These are phyloP conservation scores for Rhodotorula sp. DNA, from an alignment of 1,284 basidiomycete genomes.

Conservation along the genomic window DNA sequence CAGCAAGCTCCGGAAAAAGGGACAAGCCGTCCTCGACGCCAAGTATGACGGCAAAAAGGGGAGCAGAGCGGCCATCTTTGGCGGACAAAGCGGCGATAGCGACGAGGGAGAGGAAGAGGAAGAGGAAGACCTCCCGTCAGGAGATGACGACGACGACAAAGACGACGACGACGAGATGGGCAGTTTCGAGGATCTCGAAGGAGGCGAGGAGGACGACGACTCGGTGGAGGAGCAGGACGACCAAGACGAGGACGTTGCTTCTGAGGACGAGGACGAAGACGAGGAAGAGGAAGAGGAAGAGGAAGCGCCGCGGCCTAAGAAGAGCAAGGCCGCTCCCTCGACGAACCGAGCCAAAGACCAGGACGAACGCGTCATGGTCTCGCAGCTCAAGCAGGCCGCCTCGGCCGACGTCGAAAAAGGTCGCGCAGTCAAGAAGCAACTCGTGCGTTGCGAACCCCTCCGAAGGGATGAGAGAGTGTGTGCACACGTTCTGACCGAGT, in stretches of 20 bases:
- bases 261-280: constrained; percentile 6
- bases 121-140: constrained; percentile 21
- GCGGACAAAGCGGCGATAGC: constrained; percentile 46
- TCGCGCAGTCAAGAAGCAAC: constrained; percentile 73
- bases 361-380: constrained; percentile 57
- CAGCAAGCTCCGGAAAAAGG: constrained; percentile 57
- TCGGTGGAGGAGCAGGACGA: constrained; percentile 53
- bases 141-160: constrained; percentile 31
- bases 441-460: constrained; percentile 57
- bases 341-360: constrained; percentile 47
- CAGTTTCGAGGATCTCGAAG: constrained; percentile 27
- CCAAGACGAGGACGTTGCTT: constrained; percentile 42
- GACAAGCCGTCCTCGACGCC: constrained; percentile 52
- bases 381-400: constrained; percentile 60
- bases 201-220: constrained; percentile 48
- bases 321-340: constrained; percentile 44
- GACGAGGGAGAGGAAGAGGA: constrained; percentile 22
- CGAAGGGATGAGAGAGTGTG: background rate
- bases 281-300: constrained; percentile 47
- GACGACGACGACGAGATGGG: constrained; percentile 49
- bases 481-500: no score
- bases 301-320: constrained; percentile 47
- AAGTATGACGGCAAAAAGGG: constrained; percentile 72
- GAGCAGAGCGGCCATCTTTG: constrained; percentile 62
- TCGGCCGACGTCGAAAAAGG: constrained; percentile 67